These are phyloP conservation scores for Sporothrix inflata DNA, from an alignment of 2,329 filamentous ascomycete species.

Conservation along the genomic window DNA sequence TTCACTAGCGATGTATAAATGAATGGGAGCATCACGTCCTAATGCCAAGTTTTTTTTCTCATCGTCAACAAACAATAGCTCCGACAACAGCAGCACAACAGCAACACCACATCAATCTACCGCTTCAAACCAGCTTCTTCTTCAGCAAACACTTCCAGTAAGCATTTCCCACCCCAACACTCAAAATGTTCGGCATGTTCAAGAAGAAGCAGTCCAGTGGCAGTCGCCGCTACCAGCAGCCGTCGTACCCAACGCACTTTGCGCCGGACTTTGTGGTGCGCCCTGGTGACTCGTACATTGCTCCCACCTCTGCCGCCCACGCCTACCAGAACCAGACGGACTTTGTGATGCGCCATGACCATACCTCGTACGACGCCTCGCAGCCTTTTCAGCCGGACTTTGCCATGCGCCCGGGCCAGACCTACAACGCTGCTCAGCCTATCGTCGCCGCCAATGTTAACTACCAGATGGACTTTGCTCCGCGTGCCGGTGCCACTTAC, in stretches of 20 bases:
- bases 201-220: neutral
- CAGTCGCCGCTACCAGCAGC: neutral
- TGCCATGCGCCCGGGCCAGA: constrained; percentile 10
- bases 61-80: too few species aligned
- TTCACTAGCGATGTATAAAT: neutral
- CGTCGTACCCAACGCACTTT: neutral
- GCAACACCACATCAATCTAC: too few species aligned
- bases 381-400: constrained; percentile 1
- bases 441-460: too few species aligned
- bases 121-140: too few species aligned
- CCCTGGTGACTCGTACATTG: constrained; percentile 4
- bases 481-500: neutral
- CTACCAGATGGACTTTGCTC: neutral
- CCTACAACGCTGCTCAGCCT: neutral
- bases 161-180: neutral
- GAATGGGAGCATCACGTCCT: too few species aligned
- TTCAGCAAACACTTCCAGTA: neutral
- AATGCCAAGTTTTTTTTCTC: too few species aligned
- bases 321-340: neutral
- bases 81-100: too few species aligned
- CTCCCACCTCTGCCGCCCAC: neutral
- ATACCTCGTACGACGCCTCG: neutral
- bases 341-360: constrained; percentile 1
- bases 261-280: constrained; percentile 4
- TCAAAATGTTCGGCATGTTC: neutral